Base-by-base conservation (phyloP, 2,329 filamentous ascomycete species). In the Diplodia seriata region DNA sequence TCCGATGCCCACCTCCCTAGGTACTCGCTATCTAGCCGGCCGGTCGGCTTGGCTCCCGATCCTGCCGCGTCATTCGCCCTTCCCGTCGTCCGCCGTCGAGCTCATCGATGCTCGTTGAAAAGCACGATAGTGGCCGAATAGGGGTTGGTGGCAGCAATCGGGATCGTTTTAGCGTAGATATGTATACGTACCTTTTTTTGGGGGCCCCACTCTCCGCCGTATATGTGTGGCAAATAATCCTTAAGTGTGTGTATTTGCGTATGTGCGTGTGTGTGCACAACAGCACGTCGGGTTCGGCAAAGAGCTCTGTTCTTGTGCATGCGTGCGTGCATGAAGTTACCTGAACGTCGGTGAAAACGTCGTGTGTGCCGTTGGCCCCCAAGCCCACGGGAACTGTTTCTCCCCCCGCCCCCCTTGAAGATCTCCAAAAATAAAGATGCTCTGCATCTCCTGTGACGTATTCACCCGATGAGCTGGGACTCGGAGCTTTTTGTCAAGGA, bases 391-490 rank as follows among this genome's bases (percentile, higher is more conserved):
- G 49, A 6, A 12, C 49, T 14, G 49, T 12, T 12, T 6, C 23
- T 23, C n/a, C 33, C 11, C 23, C 23, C 23, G 23, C 2, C 31
- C 31, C 4, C 33, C 33, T 12, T 12, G 11, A 36, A 11, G 33
- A 9, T 9, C 33, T 51, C 20, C 49, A 51, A 26, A 51, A 51
- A 51, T 51, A 51, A 51, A 51, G 4, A 18, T 7, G 18, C 15
- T 15, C 20, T 9, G n/a, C n/a, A 11, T 15, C 20, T 26, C 12
- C 20, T 51, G 7, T 51, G 20, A 7, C 20, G 49, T n/a, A 15
- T 51, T 5, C 23, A 23, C 20, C 55, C 55, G 55, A 57, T 18
- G 55, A 29, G 55, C 55, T 29, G 55, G 55, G 7, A 57, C 20
- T 57, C 18, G 31, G 55, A 11, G 18, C 40, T 2, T n/a, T n/a